Evolutionary conservation across 73 alveolate species (phyloP), one percentile per base, ranked within the genome.

Genomic region (Urostyla sp.): DNA sequence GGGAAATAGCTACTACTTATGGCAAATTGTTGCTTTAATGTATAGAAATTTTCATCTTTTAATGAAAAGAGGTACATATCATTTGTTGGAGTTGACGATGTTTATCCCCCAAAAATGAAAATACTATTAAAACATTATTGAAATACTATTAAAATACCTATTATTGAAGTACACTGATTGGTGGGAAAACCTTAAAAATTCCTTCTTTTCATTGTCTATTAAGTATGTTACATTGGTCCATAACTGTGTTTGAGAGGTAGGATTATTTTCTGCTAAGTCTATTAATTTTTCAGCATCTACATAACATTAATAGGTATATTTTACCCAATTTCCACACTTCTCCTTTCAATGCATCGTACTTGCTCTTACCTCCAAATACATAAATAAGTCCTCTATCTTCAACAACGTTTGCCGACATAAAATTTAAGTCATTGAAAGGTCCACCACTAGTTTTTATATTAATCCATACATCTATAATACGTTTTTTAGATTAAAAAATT

Each of bases 291-390:
- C 79, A 26, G 44, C 23, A 63, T 63, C 60, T 63, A n/a, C n/a
- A n/a, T n/a, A n/a, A n/a, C n/a, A n/a, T n/a, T n/a, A n/a, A n/a
- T n/a, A n/a, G n/a, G n/a, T n/a, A n/a, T n/a, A n/a, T n/a, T n/a
- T n/a, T n/a, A n/a, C n/a, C n/a, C n/a, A 63, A 21, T 40, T 31
- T 37, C 79, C 79, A 63, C 2, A 63, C 31, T 37, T 63, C 79
- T 24, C 44, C 44, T n/a, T 21, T 24, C n/a, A n/a, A n/a, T 1
- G 45, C 48, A 3, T 60, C 79, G 8, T 38, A 21, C 7, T 8
- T 37, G 3, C 23, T 5, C 31, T 40, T 63, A 5, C 79, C 79
- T 13, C 53, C 20, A 2, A 63, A 43, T 4, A 63, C 44, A 16
- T 28, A 37, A 1, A 63, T 43, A 2, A 18, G 4, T 8, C 60